A percentile compares a stretch with the other conserved stretches of the same genome.
phyloP scores from a whole-genome alignment of 1,284 basidiomycete species.

The Exobasidium rhododendri region DNA sequence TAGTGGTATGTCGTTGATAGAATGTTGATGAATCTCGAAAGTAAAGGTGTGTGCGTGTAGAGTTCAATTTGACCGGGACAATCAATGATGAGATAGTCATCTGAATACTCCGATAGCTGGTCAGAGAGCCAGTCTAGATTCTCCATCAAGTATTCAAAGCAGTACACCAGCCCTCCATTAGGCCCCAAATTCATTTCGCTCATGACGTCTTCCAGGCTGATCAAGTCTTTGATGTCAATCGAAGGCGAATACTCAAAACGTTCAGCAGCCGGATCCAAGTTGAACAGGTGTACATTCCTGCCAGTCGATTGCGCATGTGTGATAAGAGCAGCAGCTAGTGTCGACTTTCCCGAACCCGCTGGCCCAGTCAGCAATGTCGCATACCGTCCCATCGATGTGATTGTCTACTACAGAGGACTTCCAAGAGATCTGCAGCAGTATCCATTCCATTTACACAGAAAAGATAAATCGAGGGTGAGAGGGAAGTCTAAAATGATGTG shows the following conservation, averaged over 20 bases:
- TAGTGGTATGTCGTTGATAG: conserved; percentile 54
- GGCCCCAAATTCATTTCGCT: conserved; percentile 90
- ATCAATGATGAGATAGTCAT: conserved; percentile 97
- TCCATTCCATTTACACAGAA: too few relatives aligned
- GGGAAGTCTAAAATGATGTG: too few relatives aligned
- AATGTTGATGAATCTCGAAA: conserved; percentile 76
- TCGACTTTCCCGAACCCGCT: conserved; percentile 93
- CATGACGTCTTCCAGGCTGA: conserved; percentile 95
- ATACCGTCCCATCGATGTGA: conserved; percentile 16
- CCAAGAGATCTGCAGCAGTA: too few relatives aligned
- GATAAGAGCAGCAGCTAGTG: conserved; percentile 83
- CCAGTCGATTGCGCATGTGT: conserved; percentile 82
- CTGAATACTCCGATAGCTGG: conserved; percentile 86
- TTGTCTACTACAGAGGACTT: too few relatives aligned
- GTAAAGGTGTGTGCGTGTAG: conserved; percentile 95
- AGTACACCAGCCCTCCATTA: conserved; percentile 94
- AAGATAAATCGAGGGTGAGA: too few relatives aligned
- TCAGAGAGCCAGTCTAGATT: conserved; percentile 99
- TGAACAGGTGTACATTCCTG: conserved; percentile 86
- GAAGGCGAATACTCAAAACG: conserved; percentile 89
- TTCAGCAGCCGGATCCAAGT: conserved; percentile 93
- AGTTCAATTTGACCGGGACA: conserved; percentile 99
- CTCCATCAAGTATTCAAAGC: conserved; percentile 97
- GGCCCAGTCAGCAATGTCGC: conserved; percentile 63
- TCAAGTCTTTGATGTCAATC: conserved; percentile 91